Conservation (phyloP, 2,329 filamentous ascomycete species). For the Xylariales sp. region DNA sequence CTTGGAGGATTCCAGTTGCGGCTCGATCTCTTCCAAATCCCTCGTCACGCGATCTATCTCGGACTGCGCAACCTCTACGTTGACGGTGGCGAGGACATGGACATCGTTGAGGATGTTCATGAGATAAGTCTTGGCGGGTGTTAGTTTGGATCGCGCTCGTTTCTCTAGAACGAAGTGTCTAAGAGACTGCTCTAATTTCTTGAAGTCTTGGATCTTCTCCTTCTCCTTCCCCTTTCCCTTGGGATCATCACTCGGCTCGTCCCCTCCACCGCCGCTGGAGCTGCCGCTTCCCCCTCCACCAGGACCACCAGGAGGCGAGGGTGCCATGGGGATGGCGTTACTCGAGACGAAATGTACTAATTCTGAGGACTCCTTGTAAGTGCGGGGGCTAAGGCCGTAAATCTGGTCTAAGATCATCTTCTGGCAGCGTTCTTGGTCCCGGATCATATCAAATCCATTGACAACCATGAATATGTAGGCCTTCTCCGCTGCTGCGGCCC, state of each 20-base stretch:
- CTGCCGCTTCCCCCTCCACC: constrained; percentile 65
- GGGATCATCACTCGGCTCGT: constrained; percentile 67
- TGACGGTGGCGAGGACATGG: constrained; percentile 83
- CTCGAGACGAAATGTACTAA: constrained; percentile 98
- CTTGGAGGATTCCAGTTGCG: constrained; percentile 84
- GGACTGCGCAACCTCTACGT: constrained; percentile 84
- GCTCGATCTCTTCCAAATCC: constrained; percentile 85
- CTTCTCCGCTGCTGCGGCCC: constrained; percentile 94
- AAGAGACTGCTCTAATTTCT: constrained; percentile 86
- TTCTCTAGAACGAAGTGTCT: constrained; percentile 96
- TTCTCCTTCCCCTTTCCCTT: constrained; percentile 88
- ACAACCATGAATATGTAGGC: constrained; percentile 99
- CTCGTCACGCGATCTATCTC: constrained; percentile 85
- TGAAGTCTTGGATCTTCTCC: constrained; percentile 90
- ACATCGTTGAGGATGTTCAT: constrained; percentile 93
- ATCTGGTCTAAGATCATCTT: constrained; percentile 95
- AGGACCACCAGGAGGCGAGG: constrained; percentile 66
- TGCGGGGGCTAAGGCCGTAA: constrained; percentile 85
- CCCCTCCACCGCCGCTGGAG: constrained; percentile 65
- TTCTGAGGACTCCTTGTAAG: constrained; percentile 90
- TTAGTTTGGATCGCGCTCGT: constrained; percentile 92
- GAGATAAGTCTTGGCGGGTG: constrained; percentile 94
- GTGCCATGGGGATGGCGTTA: constrained; percentile 85
- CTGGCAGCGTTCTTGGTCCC: constrained; percentile 89
- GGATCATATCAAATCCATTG: constrained; percentile 94